Evolutionary conservation across 139 green algal genomes (phyloP), one percentile per base, ranked within the genome.

Genomic region (Coelastrella sp.): DNA sequence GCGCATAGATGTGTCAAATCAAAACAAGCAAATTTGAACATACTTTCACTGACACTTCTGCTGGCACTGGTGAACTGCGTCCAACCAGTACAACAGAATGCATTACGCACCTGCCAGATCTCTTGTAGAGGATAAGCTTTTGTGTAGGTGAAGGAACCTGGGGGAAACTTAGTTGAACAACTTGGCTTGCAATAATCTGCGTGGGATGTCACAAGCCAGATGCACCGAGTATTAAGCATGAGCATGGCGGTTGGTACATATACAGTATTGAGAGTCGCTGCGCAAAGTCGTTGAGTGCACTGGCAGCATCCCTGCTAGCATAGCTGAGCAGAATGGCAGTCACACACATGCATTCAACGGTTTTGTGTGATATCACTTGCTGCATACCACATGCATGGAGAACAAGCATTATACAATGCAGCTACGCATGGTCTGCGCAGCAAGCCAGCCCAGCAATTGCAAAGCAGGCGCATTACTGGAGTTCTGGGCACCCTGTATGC

Each of bases 111-210:
- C 23, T 81, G 75, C 5, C 13, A 47, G 19, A 81, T 58, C 13
- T 81, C 75, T 17, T 61, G 5, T 16, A 81, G 75, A 47, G 32
- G 32, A 13, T 32, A 16, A 20, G 47, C 13, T 13, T 32, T 32
- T 4, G 75, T 81, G 75, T 81, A 81, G 23, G 75, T 32, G 59
- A 81, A 81, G 22, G 13, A 13, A 8, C 75, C 75, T 13, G 19
- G 20, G n/a, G 75, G 75, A 61, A 81, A 58, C 23, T 19, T 8
- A 32, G 75, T 32, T 61, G n/a, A 8, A 61, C 75, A 81, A 61
- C 19, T 81, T 47, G 75, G 75, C 75, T 81, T 81, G 75, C 75
- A 81, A 7, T 59, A 16, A 16, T 81, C 75, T 81, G 75, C n/a
- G 17, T n/a, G 20, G 11, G 10, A 19, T 8, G 6, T 54, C 14